Percentiles rank a stretch among this genome's conserved stretches.
Evolutionary conservation across 2,329 filamentous ascomycete species (phyloP).

Genomic region (Penicillium sclerotigenum): DNA sequence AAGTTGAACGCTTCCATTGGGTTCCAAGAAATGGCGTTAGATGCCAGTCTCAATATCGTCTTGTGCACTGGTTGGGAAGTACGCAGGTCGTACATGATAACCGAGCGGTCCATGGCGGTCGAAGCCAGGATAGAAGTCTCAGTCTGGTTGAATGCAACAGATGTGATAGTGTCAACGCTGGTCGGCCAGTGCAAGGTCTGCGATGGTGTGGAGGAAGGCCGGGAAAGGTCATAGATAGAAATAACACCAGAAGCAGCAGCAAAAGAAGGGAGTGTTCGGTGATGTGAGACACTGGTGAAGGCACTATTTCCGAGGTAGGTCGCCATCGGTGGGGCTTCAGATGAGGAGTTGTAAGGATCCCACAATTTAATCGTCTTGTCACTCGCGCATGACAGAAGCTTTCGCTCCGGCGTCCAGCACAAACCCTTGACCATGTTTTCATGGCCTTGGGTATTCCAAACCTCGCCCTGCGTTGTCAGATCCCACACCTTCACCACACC

Average conservation of each 20-base stretch:
- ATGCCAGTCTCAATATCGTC: constrained; percentile 75
- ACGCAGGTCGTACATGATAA: constrained; percentile 89
- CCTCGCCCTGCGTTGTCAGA: constrained; percentile 66
- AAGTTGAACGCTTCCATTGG: constrained; percentile 97
- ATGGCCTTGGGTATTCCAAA: constrained; percentile 78
- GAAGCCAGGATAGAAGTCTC: constrained; percentile 90
- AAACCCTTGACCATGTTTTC: constrained; percentile 91
- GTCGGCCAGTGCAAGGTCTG: constrained; percentile 86
- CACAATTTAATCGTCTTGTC: constrained; percentile 88
- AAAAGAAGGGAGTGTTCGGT: constrained; percentile 74
- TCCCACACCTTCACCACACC: constrained; percentile 95
- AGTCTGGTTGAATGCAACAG: constrained; percentile 85
- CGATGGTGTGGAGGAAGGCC: constrained; percentile 71
- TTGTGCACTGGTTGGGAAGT: constrained; percentile 80
- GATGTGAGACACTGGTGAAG: constrained; percentile 80
- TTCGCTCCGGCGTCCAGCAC: constrained; percentile 82
- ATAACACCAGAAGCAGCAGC: constrained; percentile 73
- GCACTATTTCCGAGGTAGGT: constrained; percentile 81
- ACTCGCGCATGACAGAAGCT: constrained; percentile 79
- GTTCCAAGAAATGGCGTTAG: constrained; percentile 85
- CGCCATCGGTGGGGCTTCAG: constrained; percentile 67
- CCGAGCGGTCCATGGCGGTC: constrained; percentile 75
- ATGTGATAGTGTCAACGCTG: constrained; percentile 82
- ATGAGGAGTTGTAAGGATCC: constrained; percentile 75
- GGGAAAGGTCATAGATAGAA: constrained; percentile 82